Evolutionary conservation across 2,329 filamentous ascomycete genomes (phyloP).

Genomic region (Macroventuria anomochaeta): DNA sequence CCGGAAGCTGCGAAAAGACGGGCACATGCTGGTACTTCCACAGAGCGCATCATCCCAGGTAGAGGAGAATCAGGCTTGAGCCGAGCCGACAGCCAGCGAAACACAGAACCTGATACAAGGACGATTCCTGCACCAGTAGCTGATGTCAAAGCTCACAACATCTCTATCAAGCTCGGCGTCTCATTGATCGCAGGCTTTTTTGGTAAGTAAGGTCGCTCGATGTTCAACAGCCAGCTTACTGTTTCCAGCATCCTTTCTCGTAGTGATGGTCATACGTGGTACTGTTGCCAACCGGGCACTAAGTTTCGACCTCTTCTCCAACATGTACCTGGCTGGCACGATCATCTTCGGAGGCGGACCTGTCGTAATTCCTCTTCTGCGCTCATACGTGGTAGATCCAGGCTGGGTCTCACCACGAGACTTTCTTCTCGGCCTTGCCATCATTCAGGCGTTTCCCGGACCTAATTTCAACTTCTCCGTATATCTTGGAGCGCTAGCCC

Average conservation of each 20-base stretch:
- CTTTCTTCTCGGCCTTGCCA: slow-evolving; percentile 74
- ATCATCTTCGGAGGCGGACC: slow-evolving; percentile 57
- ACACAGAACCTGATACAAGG: slow-evolving; percentile 2
- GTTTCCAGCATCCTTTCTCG: slow-evolving; percentile 58
- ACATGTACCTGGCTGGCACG: slow-evolving; percentile 76
- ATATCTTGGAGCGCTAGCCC: slow-evolving; percentile 50
- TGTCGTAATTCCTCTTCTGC: slow-evolving; percentile 54
- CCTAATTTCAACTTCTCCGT: slow-evolving; percentile 64
- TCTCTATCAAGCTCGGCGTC: slow-evolving; percentile 48
- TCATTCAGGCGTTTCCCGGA: slow-evolving; percentile 73
- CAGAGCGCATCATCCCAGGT: slow-evolving; percentile 23
- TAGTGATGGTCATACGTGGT: slow-evolving; percentile 60
- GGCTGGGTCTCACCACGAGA: slow-evolving; percentile 74
- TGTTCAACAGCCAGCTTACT: slow-evolving; percentile 1
- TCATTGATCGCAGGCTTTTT: slow-evolving; percentile 58
- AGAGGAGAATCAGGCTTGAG: slow-evolving; percentile 12
- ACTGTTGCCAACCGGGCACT: slow-evolving; percentile 52
- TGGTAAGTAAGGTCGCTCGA: slow-evolving; percentile 35
- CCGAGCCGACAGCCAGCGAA: slow-evolving; percentile 8
- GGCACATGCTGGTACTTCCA: slow-evolving; percentile 24
- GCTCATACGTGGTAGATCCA: slow-evolving; percentile 63
- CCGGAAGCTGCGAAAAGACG: slow-evolving; percentile 34
- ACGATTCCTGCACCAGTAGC: slow-evolving; percentile 5
- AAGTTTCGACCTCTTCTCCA: slow-evolving; percentile 69
- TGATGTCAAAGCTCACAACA: slow-evolving; percentile 43